phyloP scores from a whole-genome alignment of 2,329 filamentous ascomycete genomes.

The Neocucurbitaria cava region DNA sequence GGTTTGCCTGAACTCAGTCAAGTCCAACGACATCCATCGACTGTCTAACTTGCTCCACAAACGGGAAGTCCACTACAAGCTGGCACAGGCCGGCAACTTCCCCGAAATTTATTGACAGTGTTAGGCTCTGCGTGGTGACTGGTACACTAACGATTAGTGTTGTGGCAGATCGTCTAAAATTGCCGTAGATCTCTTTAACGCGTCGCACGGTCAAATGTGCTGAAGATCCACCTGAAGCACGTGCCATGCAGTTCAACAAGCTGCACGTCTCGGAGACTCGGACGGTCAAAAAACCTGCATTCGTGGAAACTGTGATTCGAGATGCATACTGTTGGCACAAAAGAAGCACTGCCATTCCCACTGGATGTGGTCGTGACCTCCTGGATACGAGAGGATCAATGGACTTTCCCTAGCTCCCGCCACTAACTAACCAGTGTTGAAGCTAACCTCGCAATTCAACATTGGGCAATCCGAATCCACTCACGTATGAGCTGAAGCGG shows the following conservation, averaged over 20 bases:
- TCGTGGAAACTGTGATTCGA: conserved; percentile 13
- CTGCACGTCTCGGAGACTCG: background rate
- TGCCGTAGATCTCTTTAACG: conserved; percentile 19
- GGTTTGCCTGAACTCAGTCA: background rate
- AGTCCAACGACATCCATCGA: conserved; percentile 1
- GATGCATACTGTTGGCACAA: conserved; percentile 6
- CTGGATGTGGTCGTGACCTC: conserved; percentile 1
- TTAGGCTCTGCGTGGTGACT: conserved; percentile 10
- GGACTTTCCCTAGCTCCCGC: conserved; percentile 2
- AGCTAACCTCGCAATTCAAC: conserved; percentile 10
- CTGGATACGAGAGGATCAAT: conserved; percentile 1
- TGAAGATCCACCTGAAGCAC: conserved; percentile 10
- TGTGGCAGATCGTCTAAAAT: conserved; percentile 19
- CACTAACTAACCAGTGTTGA: conserved; percentile 18
- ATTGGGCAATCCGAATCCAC: background rate
- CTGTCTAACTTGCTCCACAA: conserved; percentile 13
- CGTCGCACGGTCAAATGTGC: conserved; percentile 15
- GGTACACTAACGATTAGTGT: conserved; percentile 25
- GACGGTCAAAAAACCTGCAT: conserved; percentile 8
- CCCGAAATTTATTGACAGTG: conserved; percentile 23
- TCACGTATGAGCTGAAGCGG: conserved; percentile 16
- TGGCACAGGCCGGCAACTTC: conserved; percentile 13
- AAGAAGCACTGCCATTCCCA: background rate
- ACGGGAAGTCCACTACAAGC: conserved; percentile 15
- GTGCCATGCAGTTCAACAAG: background rate